Base-by-base conservation (phyloP, 441 rosid species). In the Pelargonium australe region DNA sequence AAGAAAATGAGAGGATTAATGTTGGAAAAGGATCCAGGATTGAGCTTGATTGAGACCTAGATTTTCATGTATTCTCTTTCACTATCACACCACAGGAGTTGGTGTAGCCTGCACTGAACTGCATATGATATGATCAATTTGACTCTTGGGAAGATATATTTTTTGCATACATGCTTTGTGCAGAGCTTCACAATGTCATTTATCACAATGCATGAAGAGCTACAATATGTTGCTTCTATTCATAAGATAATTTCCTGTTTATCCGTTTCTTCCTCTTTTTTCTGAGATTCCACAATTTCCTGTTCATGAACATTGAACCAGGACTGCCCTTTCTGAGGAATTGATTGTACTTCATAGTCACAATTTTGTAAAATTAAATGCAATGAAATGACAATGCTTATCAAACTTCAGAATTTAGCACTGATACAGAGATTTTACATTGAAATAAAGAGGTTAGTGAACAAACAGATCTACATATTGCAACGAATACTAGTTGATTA, bases 21-120 rank as follows among this genome's bases (percentile, higher is more conserved):
- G 72, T 63, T 82, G 70, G 82, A 82, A 55, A 91, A 88, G 79
- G 86, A 84, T 78, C 93, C 96, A n/a, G 97, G 90, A 53, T 65
- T 88, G 60, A 93, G 96, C 81, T 90, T 97, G 96, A 86, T 91
- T 60, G 93, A 89, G 77, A 78, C 75, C 60, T 83, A 83, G 77
- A 71, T 67, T 74, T 86, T 72, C 84, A 79, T 49, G 79, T 76
- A 8, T 85, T 91, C 76, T 75, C 85, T 64, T 25, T 25, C 31
- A 25, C 31, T 1, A 25, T 25, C 31, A 25, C 31, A 25, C 31
- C 31, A 1, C 31, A 25, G 3, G 31, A 25, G 31, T 25, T 25
- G 31, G 31, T 25, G 31, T 25, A 25, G 31, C 31, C 31, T 25
- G 3, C 31, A 25, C 31, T 25, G 31, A 25, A 25, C 31, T 25